phyloP scores from a whole-genome alignment of 371 early-diverging fungal species.

The Phascolomyces articulosus region DNA sequence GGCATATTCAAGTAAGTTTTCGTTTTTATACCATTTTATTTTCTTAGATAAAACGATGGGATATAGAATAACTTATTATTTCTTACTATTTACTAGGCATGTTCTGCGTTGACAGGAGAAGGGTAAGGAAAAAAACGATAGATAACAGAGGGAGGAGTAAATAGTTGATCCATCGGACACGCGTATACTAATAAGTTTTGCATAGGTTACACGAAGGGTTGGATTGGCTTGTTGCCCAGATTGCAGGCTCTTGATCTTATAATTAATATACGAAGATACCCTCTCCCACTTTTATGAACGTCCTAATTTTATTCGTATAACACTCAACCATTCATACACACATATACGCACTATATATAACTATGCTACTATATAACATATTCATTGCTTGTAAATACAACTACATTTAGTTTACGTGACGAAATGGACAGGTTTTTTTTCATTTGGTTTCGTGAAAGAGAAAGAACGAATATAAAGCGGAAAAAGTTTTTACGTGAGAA shows the following conservation, averaged over 20 bases:
- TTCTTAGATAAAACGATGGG: too few species aligned
- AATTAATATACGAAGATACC: background rate
- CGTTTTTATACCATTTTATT: too few species aligned
- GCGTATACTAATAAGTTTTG: background rate
- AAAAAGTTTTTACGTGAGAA: too few species aligned
- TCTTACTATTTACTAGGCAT: conserved; percentile 43
- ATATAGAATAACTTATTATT: conserved; percentile 6
- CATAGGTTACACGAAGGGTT: conserved; percentile 68
- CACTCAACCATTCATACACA: too few species aligned
- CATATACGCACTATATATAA: background rate
- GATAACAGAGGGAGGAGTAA: too few species aligned
- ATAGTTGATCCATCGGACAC: background rate
- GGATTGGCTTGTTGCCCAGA: conserved; percentile 73
- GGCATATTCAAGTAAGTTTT: conserved; percentile 70
- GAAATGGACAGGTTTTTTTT: too few species aligned
- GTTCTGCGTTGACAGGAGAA: conserved; percentile 76
- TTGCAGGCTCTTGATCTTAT: conserved; percentile 22
- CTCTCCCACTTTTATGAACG: background rate
- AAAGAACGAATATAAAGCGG: too few species aligned
- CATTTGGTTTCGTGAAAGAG: too few species aligned
- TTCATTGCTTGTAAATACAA: background rate
- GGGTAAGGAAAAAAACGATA: conserved; percentile 47
- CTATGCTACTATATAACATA: too few species aligned
- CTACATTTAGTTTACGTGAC: too few species aligned
- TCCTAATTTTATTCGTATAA: too few species aligned